Evolutionary conservation across 2,329 filamentous ascomycete genomes (phyloP).

Genomic region (Phialophora expanda): DNA sequence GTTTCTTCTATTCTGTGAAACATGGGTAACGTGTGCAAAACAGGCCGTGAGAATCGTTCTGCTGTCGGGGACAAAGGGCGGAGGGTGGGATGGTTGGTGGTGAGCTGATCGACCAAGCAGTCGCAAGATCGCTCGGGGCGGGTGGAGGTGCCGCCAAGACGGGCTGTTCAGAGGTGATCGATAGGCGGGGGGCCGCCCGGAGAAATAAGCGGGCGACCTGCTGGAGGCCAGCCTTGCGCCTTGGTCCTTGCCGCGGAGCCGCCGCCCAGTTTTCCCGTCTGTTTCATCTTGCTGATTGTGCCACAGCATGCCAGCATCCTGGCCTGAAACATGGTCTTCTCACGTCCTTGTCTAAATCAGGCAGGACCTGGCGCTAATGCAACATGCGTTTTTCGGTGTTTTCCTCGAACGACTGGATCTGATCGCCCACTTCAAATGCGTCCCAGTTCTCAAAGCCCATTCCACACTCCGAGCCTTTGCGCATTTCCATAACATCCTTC

Average conservation of each 20-base stretch:
- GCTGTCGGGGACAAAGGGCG: conserved; percentile 18
- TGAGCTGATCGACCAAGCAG: conserved; percentile 2
- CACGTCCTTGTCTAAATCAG: not conserved
- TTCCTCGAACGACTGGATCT: conserved; percentile 86
- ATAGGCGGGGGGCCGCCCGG: conserved; percentile 25
- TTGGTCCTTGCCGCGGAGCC: conserved; percentile 17
- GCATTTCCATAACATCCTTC: conserved; percentile 87
- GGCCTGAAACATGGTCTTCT: conserved; percentile 3
- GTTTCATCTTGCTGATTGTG: conserved; percentile 20
- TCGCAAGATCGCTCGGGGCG: conserved; percentile 1
- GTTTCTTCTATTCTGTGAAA: conserved; percentile 27
- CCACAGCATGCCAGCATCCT: conserved; percentile 3
- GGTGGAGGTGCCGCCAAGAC: conserved; percentile 26
- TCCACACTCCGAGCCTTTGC: conserved; percentile 92
- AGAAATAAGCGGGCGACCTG: not conserved
- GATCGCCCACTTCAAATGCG: conserved; percentile 78
- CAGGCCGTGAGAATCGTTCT: not conserved
- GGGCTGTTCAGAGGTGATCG: conserved; percentile 3
- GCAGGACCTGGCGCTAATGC: conserved; percentile 33
- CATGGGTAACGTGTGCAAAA: conserved; percentile 6
- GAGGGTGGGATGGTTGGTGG: conserved; percentile 27
- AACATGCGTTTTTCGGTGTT: conserved; percentile 69
- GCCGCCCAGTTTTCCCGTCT: conserved; percentile 10
- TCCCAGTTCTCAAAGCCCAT: conserved; percentile 82
- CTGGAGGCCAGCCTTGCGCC: conserved; percentile 18